Conservation (phyloP, 805 yeast species). For the Cyberlindnera petersonii region DNA sequence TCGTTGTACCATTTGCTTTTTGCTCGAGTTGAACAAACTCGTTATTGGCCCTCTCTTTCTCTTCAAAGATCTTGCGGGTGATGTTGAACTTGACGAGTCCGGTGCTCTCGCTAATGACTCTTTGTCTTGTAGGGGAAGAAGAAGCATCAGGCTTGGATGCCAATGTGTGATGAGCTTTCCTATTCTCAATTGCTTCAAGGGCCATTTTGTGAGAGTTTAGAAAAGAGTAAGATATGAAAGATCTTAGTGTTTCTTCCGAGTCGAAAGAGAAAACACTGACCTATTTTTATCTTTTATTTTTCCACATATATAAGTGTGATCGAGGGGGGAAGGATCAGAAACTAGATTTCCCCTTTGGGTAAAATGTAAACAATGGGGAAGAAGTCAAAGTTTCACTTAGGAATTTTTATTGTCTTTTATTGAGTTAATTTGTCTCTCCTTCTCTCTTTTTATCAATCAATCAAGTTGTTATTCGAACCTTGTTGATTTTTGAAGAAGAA, state of each 20-base stretch:
- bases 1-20: neutral
- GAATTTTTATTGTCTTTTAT: no score
- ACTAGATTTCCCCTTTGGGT: constrained; percentile 2
- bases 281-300: neutral
- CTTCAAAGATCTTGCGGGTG: constrained; percentile 15
- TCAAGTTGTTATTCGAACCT: no score
- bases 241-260: constrained; percentile 1
- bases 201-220: constrained; percentile 6
- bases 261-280: neutral
- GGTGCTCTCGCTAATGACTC: constrained; percentile 47
- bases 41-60: constrained; percentile 13
- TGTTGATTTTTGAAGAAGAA: no score
- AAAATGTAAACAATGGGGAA: constrained; percentile 4
- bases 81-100: constrained; percentile 44
- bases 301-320: no score
- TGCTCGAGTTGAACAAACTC: constrained; percentile 17
- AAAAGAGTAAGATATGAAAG: no score
- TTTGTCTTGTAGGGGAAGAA: constrained; percentile 28
- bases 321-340: no score
- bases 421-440: no score
- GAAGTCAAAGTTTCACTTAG: neutral
- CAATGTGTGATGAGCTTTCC: constrained; percentile 1
- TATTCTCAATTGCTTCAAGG: constrained; percentile 9
- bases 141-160: constrained; percentile 5
- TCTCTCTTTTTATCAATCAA: no score